A percentile compares a stretch with the other conserved stretches of the same genome.
Conservation (phyloP, 2,329 filamentous ascomycete species). For the Apiospora pterosperma region DNA sequence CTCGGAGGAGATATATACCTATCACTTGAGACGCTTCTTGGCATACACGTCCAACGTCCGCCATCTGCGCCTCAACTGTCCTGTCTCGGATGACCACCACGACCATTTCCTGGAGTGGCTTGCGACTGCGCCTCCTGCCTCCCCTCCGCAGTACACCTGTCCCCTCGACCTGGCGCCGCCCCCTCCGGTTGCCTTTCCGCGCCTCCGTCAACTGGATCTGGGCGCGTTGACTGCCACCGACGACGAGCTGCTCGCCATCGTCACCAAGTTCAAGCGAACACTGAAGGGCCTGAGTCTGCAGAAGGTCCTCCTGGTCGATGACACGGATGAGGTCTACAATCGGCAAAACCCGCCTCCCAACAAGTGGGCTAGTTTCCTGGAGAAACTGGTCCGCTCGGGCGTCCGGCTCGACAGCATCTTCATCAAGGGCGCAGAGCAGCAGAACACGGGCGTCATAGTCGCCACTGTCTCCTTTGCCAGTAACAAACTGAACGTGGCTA, state of each 20-base stretch:
- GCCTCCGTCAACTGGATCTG: neutral
- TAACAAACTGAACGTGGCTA: neutral
- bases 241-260: constrained; percentile 1
- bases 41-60: neutral
- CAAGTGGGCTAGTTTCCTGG: neutral
- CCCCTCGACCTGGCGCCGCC: neutral
- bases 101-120: constrained; percentile 3
- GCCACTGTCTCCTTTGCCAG: neutral
- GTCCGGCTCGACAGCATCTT: neutral
- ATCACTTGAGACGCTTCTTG: neutral
- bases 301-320: constrained; percentile 2
- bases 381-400: neutral
- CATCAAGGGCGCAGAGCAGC: neutral
- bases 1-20: neutral
- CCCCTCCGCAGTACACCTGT: neutral
- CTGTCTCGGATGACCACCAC: neutral
- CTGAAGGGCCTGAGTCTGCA: neutral
- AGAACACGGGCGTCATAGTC: neutral
- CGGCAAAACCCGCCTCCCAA: neutral
- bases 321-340: neutral
- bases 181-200: neutral
- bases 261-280: neutral
- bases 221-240: neutral
- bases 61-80: neutral
- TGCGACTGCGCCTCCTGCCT: neutral